Evolutionary conservation across 2,329 filamentous ascomycete genomes (phyloP).

Genomic region (Penicillium sp.): DNA sequence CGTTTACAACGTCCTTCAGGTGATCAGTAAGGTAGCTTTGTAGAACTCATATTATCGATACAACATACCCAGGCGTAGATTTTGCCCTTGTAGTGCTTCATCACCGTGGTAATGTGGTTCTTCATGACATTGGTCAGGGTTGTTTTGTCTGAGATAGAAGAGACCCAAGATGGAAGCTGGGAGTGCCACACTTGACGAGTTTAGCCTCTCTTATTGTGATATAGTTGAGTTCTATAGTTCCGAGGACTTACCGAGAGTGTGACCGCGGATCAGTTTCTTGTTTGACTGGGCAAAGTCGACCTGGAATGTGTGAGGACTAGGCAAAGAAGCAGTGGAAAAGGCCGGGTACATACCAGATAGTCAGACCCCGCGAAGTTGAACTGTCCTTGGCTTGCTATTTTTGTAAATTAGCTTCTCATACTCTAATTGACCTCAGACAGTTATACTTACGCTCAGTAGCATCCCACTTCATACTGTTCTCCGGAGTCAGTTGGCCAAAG

Average conservation of each 20-base stretch:
- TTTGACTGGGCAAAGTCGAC: conserved; percentile 40
- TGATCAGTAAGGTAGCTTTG: not conserved
- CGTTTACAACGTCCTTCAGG: conserved; percentile 31
- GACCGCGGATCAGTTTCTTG: conserved; percentile 57
- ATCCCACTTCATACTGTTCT: conserved; percentile 65
- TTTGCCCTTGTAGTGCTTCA: conserved; percentile 35
- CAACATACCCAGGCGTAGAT: conserved; percentile 37
- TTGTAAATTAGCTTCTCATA: not conserved
- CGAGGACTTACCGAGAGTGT: conserved; percentile 52
- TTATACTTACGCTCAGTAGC: conserved; percentile 51
- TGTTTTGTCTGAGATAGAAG: conserved; percentile 52
- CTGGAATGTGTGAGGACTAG: conserved; percentile 53
- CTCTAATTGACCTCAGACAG: not conserved
- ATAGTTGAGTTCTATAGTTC: conserved; percentile 33
- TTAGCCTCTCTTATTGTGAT: not conserved
- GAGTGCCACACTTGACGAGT: conserved; percentile 37
- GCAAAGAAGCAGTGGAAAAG: conserved; percentile 33
- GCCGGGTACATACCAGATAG: conserved; percentile 30
- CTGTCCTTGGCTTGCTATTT: not conserved
- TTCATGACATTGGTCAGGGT: conserved; percentile 55
- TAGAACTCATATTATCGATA: not conserved
- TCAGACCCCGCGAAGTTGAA: conserved; percentile 53
- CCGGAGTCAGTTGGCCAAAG: conserved; percentile 63
- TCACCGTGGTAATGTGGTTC: conserved; percentile 38
- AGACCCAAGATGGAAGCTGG: conserved; percentile 32